Evolutionary conservation across 495 filamentous ascomycete genomes (phyloP), one percentile per base, ranked within the genome.

Genomic region (Talaromyces stipitatus): DNA sequence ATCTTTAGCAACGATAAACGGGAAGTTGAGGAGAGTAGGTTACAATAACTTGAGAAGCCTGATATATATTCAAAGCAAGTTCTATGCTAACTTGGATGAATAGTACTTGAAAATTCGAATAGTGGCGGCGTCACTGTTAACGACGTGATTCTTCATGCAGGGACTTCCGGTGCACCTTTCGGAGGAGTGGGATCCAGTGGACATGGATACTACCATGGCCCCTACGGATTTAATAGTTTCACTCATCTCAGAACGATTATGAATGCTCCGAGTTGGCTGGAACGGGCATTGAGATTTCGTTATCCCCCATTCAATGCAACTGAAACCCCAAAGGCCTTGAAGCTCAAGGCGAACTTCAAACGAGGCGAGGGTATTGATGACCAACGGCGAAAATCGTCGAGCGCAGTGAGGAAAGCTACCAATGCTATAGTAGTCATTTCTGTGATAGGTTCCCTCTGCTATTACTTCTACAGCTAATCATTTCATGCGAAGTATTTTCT

Each of bases 171-270:
- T 4, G 71, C 91, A 4, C 76, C 89, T 32, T 95, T 96, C 60
- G 91, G 91, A 53, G 90, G 90, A 50, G 86, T 94, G 14, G 91
- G 91, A 38, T 78, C 85, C 55, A 86, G 82, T 14, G 91, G 91
- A 33, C 79, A 78, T 54, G 91, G 91, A 43, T 73, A 79, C 5
- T 95, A 95, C 68, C 82, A 86, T 64, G 91, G 91, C 51, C 79
- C 79, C 60, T 78, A 85, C 30, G 83, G 81, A n/a, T 90, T 91
- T 72, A 85, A 92, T 60, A 77, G 74, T 62, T 97, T 95, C 73
- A 84, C 66, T 7, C 85, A 94, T 71, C 73, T 83, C 16, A 82
- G 90, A 53, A 82, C 80, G 50, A 64, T 92, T 22, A 80, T 80
- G 43, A 79, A 74, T 45, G 86, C 86, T 11, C 87, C 88, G 1